These are phyloP conservation scores for Spiraea crenata DNA, from an alignment of 331 rosid species.

Conservation along the genomic window DNA sequence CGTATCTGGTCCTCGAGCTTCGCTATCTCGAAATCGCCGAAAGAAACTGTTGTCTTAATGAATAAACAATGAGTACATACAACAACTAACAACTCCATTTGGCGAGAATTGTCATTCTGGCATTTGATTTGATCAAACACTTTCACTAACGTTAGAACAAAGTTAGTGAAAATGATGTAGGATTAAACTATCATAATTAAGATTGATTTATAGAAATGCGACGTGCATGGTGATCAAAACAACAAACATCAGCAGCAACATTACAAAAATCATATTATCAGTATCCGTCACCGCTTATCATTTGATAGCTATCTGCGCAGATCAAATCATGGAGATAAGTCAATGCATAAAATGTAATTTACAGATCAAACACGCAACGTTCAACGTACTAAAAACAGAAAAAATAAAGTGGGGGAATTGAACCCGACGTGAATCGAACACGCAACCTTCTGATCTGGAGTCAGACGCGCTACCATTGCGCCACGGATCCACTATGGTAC, in stretches of 20 bases:
- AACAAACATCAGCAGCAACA: too few relatives aligned
- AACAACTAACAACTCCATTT: background rate
- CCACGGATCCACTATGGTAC: constrained; percentile 37
- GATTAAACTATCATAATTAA: too few relatives aligned
- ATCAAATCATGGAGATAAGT: background rate
- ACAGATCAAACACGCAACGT: too few relatives aligned
- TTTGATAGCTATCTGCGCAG: background rate
- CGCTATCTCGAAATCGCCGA: background rate
- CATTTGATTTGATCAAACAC: background rate
- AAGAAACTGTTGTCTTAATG: background rate
- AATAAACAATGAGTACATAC: too few relatives aligned
- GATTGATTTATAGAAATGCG: too few relatives aligned
- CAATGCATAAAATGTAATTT: too few relatives aligned
- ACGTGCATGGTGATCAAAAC: too few relatives aligned
- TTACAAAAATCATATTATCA: background rate
- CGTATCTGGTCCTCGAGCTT: background rate
- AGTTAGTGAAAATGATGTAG: background rate
- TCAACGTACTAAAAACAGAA: too few relatives aligned
- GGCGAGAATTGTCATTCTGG: background rate
- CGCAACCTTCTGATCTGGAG: constrained; percentile 64
- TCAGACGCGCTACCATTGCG: constrained; percentile 60
- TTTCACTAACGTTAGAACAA: background rate
- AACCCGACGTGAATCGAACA: constrained; percentile 57
- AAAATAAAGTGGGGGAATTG: background rate
- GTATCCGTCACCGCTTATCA: constrained; percentile 5